Conservation (phyloP, 2,329 filamentous ascomycete species). For the Juglanconis sp. region DNA sequence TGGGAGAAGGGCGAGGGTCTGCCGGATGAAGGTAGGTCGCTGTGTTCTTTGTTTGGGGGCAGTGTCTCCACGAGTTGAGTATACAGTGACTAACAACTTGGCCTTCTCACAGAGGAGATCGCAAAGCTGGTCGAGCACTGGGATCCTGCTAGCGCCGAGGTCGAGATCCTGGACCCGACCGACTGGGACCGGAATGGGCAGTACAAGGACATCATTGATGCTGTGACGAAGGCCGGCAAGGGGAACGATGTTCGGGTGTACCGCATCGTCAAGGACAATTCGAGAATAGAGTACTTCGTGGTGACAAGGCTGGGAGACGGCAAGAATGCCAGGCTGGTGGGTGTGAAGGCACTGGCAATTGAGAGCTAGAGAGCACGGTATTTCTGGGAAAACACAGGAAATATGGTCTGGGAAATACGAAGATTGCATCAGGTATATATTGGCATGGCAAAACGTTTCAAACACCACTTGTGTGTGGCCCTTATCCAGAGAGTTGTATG, state of each 20-base stretch:
- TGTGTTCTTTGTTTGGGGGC: background rate
- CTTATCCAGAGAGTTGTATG: no score
- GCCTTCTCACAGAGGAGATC: constrained; percentile 57
- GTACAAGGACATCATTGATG: constrained; percentile 67
- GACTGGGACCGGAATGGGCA: constrained; percentile 72
- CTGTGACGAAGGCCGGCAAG: constrained; percentile 60
- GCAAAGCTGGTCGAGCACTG: constrained; percentile 62
- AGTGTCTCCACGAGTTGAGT: background rate
- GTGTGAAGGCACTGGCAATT: constrained; percentile 73
- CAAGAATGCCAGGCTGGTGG: constrained; percentile 63
- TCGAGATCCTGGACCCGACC: constrained; percentile 63
- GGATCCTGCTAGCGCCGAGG: constrained; percentile 48
- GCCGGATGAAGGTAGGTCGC: constrained; percentile 58
- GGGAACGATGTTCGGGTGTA: constrained; percentile 74
- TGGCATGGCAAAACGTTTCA: background rate
- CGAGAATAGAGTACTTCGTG: constrained; percentile 76
- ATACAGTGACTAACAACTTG: background rate
- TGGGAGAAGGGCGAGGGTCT: constrained; percentile 53
- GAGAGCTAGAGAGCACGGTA: constrained; percentile 51
- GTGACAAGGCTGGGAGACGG: constrained; percentile 59
- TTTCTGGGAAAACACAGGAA: background rate
- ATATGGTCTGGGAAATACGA: background rate
- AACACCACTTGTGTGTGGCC: background rate
- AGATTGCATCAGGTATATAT: background rate
- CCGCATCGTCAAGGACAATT: constrained; percentile 58